Conservation (phyloP, 2,329 filamentous ascomycete genomes). For the Dothideomycetidae sp. region DNA sequence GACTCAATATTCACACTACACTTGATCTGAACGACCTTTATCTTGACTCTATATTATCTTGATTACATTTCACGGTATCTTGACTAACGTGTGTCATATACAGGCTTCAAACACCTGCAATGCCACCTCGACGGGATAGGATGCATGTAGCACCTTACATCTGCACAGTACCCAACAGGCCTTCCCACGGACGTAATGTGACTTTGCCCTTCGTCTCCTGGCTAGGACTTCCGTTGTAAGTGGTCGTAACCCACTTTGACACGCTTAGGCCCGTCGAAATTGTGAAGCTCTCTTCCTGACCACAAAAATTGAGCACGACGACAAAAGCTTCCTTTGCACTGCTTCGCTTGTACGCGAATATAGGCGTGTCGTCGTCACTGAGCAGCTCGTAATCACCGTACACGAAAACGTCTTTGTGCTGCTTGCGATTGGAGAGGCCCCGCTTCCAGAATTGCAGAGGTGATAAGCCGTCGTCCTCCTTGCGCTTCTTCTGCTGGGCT, state of each 20-base stretch:
- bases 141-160: neutral
- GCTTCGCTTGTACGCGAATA: slow-evolving; percentile 38
- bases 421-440: slow-evolving; percentile 40
- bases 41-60: too few relatives aligned
- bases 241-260: slow-evolving; percentile 24
- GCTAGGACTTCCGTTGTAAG: slow-evolving; percentile 20
- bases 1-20: slow-evolving; percentile 9
- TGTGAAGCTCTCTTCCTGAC: slow-evolving; percentile 20
- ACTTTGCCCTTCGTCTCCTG: slow-evolving; percentile 17
- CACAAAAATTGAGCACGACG: slow-evolving; percentile 24
- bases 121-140: too few relatives aligned
- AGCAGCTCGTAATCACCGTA: slow-evolving; percentile 44
- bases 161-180: slow-evolving; percentile 17
- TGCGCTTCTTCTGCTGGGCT: slow-evolving; percentile 30
- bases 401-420: slow-evolving; percentile 44
- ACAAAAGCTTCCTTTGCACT: slow-evolving; percentile 20
- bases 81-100: too few relatives aligned
- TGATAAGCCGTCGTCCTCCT: slow-evolving; percentile 24
- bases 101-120: neutral
- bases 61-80: too few relatives aligned
- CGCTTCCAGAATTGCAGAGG: slow-evolving; percentile 49
- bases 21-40: slow-evolving; percentile 8
- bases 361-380: slow-evolving; percentile 36
- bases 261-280: slow-evolving; percentile 21
- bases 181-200: slow-evolving; percentile 22